Percentiles rank a stretch among this genome's conserved stretches.
Conservation (phyloP, 2,329 filamentous ascomycete species). For the Sclerotinia spermophila region DNA sequence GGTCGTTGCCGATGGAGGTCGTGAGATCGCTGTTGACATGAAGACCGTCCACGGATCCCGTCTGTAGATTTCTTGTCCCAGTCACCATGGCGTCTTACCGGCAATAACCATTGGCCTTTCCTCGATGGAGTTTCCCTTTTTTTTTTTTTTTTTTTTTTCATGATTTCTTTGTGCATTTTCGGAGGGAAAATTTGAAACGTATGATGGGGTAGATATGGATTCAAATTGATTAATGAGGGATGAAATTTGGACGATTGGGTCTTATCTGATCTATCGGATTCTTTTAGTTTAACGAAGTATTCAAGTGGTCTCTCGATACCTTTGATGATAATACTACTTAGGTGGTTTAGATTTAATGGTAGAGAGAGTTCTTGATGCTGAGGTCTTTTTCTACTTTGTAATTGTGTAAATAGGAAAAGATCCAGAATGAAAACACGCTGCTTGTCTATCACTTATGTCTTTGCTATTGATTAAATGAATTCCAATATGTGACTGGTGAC, state of each 20-base stretch:
- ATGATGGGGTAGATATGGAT: constrained; percentile 22
- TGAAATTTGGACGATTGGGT: constrained; percentile 15
- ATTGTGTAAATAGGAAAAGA: constrained; percentile 23
- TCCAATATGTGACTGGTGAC: not conserved
- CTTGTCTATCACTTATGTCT: constrained; percentile 6
- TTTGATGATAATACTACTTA: not conserved
- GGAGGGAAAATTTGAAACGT: constrained; percentile 17
- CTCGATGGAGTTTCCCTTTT: constrained; percentile 2
- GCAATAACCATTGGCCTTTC: constrained; percentile 7
- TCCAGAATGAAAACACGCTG: constrained; percentile 18
- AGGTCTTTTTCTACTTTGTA: constrained; percentile 18
- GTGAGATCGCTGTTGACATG: constrained; percentile 96
- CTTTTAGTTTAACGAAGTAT: constrained; percentile 17
- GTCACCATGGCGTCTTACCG: constrained; percentile 14
- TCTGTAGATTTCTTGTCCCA: constrained; percentile 42
- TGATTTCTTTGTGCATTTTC: constrained; percentile 20
- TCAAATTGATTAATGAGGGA: constrained; percentile 25
- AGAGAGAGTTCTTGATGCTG: constrained; percentile 15
- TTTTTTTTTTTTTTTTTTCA: constrained; percentile 16
- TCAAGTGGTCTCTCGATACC: constrained; percentile 15
- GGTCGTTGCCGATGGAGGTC: constrained; percentile 88
- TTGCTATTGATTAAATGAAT: not conserved
- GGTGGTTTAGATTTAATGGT: constrained; percentile 13
- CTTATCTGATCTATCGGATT: constrained; percentile 17
- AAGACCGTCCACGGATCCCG: constrained; percentile 88